Percentiles rank a stretch among this genome's conserved stretches.
These are phyloP conservation scores for Raddia guianensis DNA, from an alignment of 176 grass and related monocot species.

Conservation along the genomic window DNA sequence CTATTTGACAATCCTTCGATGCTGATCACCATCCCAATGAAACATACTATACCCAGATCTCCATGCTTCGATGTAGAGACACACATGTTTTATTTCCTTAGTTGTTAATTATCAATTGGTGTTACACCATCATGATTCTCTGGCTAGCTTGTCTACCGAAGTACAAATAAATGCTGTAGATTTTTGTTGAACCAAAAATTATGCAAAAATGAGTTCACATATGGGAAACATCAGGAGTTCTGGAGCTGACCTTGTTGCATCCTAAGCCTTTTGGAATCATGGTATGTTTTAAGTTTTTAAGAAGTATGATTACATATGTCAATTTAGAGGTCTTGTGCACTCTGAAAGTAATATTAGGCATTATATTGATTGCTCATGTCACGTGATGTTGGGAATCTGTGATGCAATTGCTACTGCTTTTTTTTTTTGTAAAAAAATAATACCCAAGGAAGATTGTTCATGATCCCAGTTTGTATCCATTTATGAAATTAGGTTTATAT, in stretches of 20 bases:
- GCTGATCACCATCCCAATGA: constrained; percentile 14
- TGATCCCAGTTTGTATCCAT: background rate
- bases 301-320: constrained; percentile 4
- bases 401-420: background rate
- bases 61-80: background rate
- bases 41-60: constrained; percentile 2
- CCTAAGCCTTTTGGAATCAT: constrained; percentile 1
- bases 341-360: background rate
- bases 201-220: constrained; percentile 16
- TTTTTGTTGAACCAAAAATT: constrained; percentile 11
- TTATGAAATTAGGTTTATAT: background rate
- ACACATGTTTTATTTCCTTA: constrained; percentile 1
- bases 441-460: background rate
- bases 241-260: background rate
- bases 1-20: constrained; percentile 16
- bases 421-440: background rate
- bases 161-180: background rate
- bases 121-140: background rate
- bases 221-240: background rate
- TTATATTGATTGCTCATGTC: constrained; percentile 2
- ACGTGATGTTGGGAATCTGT: background rate
- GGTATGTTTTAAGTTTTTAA: constrained; percentile 15
- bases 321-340: background rate
- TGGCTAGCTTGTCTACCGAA: constrained; percentile 27
- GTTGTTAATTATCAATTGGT: background rate